Evolutionary conservation across 495 filamentous ascomycete genomes (phyloP), one percentile per base, ranked within the genome.

Genomic region (Evansstolkia leycettana): DNA sequence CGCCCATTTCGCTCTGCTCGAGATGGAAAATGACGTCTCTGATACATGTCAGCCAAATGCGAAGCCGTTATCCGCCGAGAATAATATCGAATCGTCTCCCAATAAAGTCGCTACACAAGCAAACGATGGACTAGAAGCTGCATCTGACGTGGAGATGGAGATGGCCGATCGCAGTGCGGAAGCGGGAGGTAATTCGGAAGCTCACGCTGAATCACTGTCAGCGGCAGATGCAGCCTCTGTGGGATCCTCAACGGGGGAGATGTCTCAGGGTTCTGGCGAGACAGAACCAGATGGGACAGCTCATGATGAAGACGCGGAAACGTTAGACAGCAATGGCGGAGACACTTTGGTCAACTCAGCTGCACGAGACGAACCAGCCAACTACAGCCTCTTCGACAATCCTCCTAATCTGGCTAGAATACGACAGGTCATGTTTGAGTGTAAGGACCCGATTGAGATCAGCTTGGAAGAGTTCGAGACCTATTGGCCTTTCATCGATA

Each of bases 401-500:
- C 67, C 67, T 11, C 65, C 67, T 7, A 63, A 69, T 25, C 43
- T 71, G 12, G 51, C 58, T 17, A 49, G 47, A 17, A 68, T 71
- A 45, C 57, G 67, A 23, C 52, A 57, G 33, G 57, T 66, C 1
- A 42, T 72, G 32, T 70, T 70, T 29, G 67, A 71, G 31, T 62
- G 67, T 49, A 64, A 57, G 24, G 65, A 71, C 25, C 61, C 62
- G 10, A 70, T 72, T 31, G 68, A 70, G 45, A 67, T 69, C 37
- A 67, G 57, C 14, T 43, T 62, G 24, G 54, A 61, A 14, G 67
- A 71, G 24, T 69, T 70, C 31, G 65, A 71, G 34, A 65, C 57
- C 10, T 70, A 72, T 41, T 72, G 66, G 66, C 67, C 66, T 2
- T 72, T 68, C 31, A 64, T 72, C 17, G 66, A 70, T 34, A 72